These are phyloP conservation scores for Nicotiana sylvestris DNA, from an alignment of 257 asterid genomes.

Conservation along the genomic window DNA sequence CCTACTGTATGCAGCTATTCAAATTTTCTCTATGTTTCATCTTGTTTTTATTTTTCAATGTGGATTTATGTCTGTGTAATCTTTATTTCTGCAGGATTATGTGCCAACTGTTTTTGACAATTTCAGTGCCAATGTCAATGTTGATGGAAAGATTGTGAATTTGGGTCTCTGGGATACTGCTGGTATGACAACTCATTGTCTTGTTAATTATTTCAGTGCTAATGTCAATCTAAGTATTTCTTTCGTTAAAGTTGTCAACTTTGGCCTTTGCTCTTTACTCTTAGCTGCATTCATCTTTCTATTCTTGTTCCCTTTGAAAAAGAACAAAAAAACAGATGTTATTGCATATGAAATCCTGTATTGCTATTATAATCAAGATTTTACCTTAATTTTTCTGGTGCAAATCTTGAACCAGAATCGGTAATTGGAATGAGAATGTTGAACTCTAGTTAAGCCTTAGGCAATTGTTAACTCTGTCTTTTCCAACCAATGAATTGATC, in stretches of 20 bases:
- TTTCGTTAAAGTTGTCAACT: neutral
- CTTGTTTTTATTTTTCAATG: neutral
- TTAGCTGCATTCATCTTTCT: neutral
- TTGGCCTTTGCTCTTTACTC: neutral
- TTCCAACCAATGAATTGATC: neutral
- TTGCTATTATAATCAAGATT: too few relatives aligned
- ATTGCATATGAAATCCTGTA: neutral
- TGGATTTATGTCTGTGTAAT: neutral
- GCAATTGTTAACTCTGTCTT: neutral
- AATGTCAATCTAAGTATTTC: neutral
- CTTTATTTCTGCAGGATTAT: conserved; percentile 24
- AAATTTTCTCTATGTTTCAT: neutral
- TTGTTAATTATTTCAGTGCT: too few relatives aligned
- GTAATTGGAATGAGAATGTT: neutral
- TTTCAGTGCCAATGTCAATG: conserved; percentile 39
- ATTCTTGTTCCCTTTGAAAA: neutral
- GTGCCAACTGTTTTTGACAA: conserved; percentile 43
- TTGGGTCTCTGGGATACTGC: conserved; percentile 43
- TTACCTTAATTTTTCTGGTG: neutral
- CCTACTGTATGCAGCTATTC: conserved; percentile 20
- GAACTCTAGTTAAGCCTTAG: neutral
- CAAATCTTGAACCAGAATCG: neutral
- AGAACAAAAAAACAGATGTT: neutral
- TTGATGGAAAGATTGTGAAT: conserved; percentile 34
- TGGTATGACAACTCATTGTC: conserved; percentile 12